Evolutionary conservation across 2,329 filamentous ascomycete species (phyloP).

Genomic region (Podosphaera fusca): DNA sequence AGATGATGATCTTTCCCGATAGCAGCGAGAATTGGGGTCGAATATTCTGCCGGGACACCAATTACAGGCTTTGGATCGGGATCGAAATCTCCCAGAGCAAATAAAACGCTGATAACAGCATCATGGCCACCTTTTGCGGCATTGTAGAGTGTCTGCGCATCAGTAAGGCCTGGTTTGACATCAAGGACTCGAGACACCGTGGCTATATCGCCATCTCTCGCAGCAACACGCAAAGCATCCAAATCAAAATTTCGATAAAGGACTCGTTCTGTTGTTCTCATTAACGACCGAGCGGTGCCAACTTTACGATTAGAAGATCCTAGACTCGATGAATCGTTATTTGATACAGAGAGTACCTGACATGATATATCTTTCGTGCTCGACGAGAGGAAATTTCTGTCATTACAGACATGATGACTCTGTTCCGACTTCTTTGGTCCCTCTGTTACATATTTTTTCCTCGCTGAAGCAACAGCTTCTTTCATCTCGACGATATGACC

Average conservation of each 20-base stretch:
- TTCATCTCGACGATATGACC: constrained; percentile 62
- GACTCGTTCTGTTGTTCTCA: constrained; percentile 39
- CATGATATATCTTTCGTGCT: constrained; percentile 35
- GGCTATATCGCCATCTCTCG: constrained; percentile 36
- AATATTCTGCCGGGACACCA: constrained; percentile 37
- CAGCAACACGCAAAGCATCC: constrained; percentile 19
- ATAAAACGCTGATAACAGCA: constrained; percentile 20
- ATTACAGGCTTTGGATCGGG: constrained; percentile 45
- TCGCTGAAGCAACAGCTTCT: constrained; percentile 37
- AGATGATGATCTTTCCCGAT: constrained; percentile 81
- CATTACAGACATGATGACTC: constrained; percentile 23
- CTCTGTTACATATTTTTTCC: constrained; percentile 25
- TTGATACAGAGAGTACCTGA: constrained; percentile 25
- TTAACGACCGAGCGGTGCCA: constrained; percentile 30
- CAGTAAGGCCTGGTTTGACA: constrained; percentile 32
- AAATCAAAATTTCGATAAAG: constrained; percentile 26
- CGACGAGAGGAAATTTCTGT: constrained; percentile 21
- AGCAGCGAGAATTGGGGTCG: constrained; percentile 81
- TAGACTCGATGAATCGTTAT: constrained; percentile 20
- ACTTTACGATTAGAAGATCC: not conserved
- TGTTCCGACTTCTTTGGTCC: constrained; percentile 29
- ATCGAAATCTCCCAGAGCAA: constrained; percentile 29
- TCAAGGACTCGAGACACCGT: constrained; percentile 37
- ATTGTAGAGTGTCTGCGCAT: constrained; percentile 71
- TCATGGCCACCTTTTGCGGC: constrained; percentile 83